A percentile compares a stretch with the other conserved stretches of the same genome.
phyloP scores from a whole-genome alignment of 345 rosid genomes.

The Brassica cretica region DNA sequence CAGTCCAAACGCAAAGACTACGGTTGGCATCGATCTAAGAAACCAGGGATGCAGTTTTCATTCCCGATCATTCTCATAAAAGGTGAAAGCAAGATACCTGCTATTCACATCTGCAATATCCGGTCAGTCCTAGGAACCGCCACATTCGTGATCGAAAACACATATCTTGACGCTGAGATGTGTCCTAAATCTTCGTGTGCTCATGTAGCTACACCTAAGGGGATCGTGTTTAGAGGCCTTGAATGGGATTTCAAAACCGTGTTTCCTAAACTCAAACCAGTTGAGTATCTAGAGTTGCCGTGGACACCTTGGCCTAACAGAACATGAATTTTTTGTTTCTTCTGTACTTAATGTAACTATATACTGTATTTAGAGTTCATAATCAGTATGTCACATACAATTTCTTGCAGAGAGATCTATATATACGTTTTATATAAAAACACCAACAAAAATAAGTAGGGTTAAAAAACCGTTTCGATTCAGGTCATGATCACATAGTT shows the following conservation, averaged over 20 bases:
- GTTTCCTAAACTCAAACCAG: constrained; percentile 34
- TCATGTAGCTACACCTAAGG: constrained; percentile 33
- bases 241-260: constrained; percentile 36
- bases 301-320: constrained; percentile 43
- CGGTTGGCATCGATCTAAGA: constrained; percentile 36
- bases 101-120: constrained; percentile 36
- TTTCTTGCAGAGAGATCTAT: not conserved
- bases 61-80: constrained; percentile 31
- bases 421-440: constrained; percentile 2
- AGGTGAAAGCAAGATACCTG: constrained; percentile 34
- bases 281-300: constrained; percentile 33
- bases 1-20: constrained; percentile 38
- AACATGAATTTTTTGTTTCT: not conserved
- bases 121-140: constrained; percentile 33
- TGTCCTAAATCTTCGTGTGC: constrained; percentile 35
- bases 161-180: constrained; percentile 32
- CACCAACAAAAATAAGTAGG: not conserved
- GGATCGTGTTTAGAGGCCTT: constrained; percentile 35
- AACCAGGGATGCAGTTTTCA: constrained; percentile 28
- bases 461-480: constrained; percentile 12
- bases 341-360: constrained; percentile 26
- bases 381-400: constrained; percentile 33
- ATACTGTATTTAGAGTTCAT: constrained; percentile 19
- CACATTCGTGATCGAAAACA: constrained; percentile 38
- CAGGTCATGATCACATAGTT: not conserved